Conservation (phyloP, 768 basidiomycete species). For the Cyathus striatus region DNA sequence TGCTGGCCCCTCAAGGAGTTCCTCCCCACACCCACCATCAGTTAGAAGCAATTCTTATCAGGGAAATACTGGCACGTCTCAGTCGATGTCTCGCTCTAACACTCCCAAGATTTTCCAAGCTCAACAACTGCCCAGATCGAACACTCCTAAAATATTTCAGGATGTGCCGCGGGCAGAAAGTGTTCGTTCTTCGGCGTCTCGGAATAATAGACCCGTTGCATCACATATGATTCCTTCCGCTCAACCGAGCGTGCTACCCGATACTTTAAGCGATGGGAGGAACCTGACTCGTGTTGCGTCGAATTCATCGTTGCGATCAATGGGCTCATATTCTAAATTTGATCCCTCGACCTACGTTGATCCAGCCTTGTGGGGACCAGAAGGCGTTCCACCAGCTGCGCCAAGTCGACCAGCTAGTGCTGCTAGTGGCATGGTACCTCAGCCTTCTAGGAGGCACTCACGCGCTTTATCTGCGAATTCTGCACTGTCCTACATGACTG, state of each 20-base stretch:
- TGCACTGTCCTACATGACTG: conserved; percentile 9
- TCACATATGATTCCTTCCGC: too few species aligned
- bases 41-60: background rate
- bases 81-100: background rate
- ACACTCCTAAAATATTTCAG: conserved; percentile 3
- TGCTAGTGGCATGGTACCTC: background rate
- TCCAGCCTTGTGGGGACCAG: conserved; percentile 20
- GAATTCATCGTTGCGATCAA: conserved; percentile 23
- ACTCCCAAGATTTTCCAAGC: background rate
- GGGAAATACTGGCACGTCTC: background rate
- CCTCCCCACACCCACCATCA: background rate
- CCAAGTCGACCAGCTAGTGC: background rate
- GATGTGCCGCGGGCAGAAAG: conserved; percentile 1
- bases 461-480: conserved; percentile 10
- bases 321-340: conserved; percentile 19
- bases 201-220: background rate
- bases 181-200: background rate
- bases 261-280: background rate
- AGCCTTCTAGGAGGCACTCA: conserved; percentile 1
- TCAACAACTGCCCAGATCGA: too few species aligned
- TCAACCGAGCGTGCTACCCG: too few species aligned
- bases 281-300: conserved; percentile 16
- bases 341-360: conserved; percentile 25
- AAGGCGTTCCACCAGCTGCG: conserved; percentile 5
- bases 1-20: background rate